phyloP scores from a whole-genome alignment of 2,329 filamentous ascomycete species.

The Apiospora hydei region DNA sequence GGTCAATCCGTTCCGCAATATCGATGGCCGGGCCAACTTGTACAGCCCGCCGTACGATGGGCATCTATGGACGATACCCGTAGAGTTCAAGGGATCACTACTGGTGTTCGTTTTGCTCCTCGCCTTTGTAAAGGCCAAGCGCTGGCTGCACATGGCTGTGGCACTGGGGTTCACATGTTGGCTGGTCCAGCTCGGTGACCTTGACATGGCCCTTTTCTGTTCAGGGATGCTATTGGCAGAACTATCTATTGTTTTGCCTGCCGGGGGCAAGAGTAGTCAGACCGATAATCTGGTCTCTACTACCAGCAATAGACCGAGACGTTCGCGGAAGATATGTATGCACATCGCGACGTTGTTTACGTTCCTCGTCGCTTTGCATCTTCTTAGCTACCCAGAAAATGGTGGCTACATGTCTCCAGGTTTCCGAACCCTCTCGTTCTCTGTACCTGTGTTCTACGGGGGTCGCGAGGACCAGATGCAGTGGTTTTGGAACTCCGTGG shows the following conservation, averaged over 20 bases:
- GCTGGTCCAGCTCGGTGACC: conserved; percentile 29
- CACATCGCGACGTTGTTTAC: conserved; percentile 13
- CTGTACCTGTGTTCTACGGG: conserved; percentile 23
- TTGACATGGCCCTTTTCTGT: conserved; percentile 34
- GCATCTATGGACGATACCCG: conserved; percentile 69
- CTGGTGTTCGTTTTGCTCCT: conserved; percentile 62
- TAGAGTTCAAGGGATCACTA: conserved; percentile 66
- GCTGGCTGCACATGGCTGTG: conserved; percentile 31
- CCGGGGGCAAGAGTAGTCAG: not conserved
- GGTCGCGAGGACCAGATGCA: conserved; percentile 18
- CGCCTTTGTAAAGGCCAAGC: conserved; percentile 38
- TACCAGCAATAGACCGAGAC: not conserved
- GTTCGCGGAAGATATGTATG: not conserved
- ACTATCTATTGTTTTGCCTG: conserved; percentile 29
- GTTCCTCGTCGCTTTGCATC: conserved; percentile 24
- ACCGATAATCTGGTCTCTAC: not conserved
- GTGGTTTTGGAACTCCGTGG: conserved; percentile 25
- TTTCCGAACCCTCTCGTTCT: conserved; percentile 19
- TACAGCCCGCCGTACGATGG: conserved; percentile 62
- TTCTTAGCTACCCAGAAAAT: conserved; percentile 28
- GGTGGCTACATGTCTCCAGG: conserved; percentile 24
- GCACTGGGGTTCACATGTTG: conserved; percentile 27
- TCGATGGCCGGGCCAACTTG: conserved; percentile 58
- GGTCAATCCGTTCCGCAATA: conserved; percentile 53
- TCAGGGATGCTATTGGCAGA: conserved; percentile 35